Conservation (phyloP, 1,284 basidiomycete genomes). For the Trichosporon ovoides region DNA sequence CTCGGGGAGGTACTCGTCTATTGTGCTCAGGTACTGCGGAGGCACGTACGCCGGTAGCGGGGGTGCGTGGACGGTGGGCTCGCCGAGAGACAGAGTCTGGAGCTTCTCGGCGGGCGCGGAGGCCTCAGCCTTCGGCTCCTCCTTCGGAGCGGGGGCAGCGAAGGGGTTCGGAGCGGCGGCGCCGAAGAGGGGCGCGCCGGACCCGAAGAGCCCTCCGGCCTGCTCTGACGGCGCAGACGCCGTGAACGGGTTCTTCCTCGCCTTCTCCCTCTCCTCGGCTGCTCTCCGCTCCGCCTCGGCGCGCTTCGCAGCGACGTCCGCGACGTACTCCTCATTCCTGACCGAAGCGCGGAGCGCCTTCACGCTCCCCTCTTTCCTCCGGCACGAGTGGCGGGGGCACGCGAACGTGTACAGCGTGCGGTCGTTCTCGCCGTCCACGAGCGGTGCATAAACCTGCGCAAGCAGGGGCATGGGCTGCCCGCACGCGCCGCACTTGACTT, state of each 20-base stretch:
- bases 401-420: slow-evolving; percentile 48
- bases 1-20: slow-evolving; percentile 45
- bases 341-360: slow-evolving; percentile 46
- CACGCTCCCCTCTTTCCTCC: slow-evolving; percentile 43
- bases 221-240: slow-evolving; percentile 14
- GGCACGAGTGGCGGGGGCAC: slow-evolving; percentile 40
- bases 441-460: slow-evolving; percentile 48
- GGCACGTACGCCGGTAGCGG: slow-evolving; percentile 48
- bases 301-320: slow-evolving; percentile 40
- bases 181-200: slow-evolving; percentile 32
- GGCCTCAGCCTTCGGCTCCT: background rate
- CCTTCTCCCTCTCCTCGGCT: slow-evolving; percentile 31
- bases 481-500: slow-evolving; percentile 39
- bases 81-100: slow-evolving; percentile 21
- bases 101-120: slow-evolving; percentile 11
- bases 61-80: slow-evolving; percentile 25
- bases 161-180: slow-evolving; percentile 24
- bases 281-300: slow-evolving; percentile 35
- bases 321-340: slow-evolving; percentile 47
- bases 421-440: slow-evolving; percentile 48
- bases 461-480: slow-evolving; percentile 42
- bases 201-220: slow-evolving; percentile 26
- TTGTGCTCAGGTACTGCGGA: slow-evolving; percentile 45
- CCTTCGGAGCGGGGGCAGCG: slow-evolving; percentile 13
- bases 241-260: slow-evolving; percentile 47